phyloP scores from a whole-genome alignment of 2,329 filamentous ascomycete genomes.

The Penicillium sp. region DNA sequence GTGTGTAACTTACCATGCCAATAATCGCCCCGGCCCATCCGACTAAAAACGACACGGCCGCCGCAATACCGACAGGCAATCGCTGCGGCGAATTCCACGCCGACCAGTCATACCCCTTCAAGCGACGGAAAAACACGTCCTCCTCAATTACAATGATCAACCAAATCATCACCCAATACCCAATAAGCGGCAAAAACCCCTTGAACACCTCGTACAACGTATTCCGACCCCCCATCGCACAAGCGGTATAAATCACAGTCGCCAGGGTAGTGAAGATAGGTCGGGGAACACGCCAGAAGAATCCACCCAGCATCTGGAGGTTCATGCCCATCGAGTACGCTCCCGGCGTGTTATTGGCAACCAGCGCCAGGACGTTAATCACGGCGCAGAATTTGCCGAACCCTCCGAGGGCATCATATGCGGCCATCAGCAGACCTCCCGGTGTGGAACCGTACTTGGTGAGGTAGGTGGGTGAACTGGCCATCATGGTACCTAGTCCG shows the following conservation, averaged over 20 bases:
- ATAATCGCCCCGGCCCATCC: constrained; percentile 51
- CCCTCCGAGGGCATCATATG: constrained; percentile 46
- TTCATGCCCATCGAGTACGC: constrained; percentile 54
- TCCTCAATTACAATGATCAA: constrained; percentile 49
- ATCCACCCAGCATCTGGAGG: constrained; percentile 51
- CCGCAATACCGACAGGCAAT: constrained; percentile 51
- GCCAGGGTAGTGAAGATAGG: constrained; percentile 52
- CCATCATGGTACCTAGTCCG: constrained; percentile 49
- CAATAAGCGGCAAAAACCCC: constrained; percentile 54
- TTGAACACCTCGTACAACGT: constrained; percentile 53
- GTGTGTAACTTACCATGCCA: constrained; percentile 43
- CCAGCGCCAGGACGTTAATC: constrained; percentile 50
- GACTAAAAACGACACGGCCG: constrained; percentile 44
- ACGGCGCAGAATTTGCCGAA: constrained; percentile 54
- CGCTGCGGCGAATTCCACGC: constrained; percentile 47
- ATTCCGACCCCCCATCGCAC: constrained; percentile 52
- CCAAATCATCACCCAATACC: constrained; percentile 55
- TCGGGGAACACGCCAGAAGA: constrained; percentile 48
- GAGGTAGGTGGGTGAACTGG: constrained; percentile 36
- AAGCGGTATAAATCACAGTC: constrained; percentile 51
- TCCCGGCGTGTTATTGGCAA: constrained; percentile 54
- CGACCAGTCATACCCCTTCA: constrained; percentile 49
- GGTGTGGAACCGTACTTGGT: constrained; percentile 35
- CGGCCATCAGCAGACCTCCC: constrained; percentile 48
- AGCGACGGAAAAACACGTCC: constrained; percentile 50